These are phyloP conservation scores for Copromyces sp. DNA, from an alignment of 495 filamentous ascomycete genomes.

Conservation along the genomic window DNA sequence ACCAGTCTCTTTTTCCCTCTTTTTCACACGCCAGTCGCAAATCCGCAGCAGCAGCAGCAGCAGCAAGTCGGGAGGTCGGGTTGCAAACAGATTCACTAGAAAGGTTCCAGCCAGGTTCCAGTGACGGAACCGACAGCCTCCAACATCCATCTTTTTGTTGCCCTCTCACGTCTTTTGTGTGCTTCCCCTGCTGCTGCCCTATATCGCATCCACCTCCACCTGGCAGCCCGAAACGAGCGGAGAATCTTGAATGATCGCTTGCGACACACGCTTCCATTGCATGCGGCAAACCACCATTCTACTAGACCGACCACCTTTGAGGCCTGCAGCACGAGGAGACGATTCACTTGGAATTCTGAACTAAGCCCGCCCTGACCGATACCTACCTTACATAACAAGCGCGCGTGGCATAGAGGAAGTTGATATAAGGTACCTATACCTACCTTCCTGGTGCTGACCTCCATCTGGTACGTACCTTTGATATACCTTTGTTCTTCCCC, in stretches of 20 bases:
- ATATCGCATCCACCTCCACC: not conserved
- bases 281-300: not conserved
- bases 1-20: not conserved
- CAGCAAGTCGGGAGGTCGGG: not conserved
- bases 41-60: not conserved
- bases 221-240: not conserved
- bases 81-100: not conserved
- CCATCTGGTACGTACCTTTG: not conserved
- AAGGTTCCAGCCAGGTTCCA: not conserved
- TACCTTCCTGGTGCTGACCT: not conserved
- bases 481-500: not conserved
- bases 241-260: not conserved
- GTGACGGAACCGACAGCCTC: not conserved
- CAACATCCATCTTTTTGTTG: not conserved
- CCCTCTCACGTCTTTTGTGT: not conserved
- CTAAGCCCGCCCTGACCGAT: not conserved
- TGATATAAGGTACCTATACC: not conserved
- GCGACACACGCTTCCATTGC: not conserved
- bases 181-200: not conserved
- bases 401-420: not conserved
- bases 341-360: not conserved
- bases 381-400: not conserved
- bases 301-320: not conserved
- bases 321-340: not conserved
- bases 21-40: not conserved